These are phyloP conservation scores for Tetradesmus obliquus DNA, from an alignment of 139 green algal species.

Conservation along the genomic window DNA sequence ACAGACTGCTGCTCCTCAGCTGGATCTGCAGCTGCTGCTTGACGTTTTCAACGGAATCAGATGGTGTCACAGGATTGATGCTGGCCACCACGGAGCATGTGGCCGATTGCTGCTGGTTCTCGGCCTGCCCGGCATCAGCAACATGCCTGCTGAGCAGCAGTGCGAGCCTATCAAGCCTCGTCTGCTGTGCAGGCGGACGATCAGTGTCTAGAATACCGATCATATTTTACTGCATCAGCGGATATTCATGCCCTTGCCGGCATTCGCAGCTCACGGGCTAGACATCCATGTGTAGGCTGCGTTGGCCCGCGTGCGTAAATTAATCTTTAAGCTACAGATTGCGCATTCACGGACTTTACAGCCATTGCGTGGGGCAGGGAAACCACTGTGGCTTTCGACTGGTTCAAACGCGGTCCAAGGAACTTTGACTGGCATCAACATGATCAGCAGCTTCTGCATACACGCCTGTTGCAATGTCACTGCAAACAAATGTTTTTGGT, in stretches of 20 bases:
- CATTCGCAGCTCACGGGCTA: too few relatives aligned
- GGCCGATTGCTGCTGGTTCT: not conserved
- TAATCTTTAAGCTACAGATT: too few relatives aligned
- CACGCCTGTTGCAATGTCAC: not conserved
- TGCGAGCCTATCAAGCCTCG: conserved; percentile 7
- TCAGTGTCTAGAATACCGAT: conserved; percentile 10
- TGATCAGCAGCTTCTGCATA: not conserved
- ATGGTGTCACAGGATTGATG: not conserved
- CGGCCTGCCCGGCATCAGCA: not conserved
- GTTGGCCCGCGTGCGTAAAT: too few relatives aligned
- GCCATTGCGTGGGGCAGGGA: too few relatives aligned
- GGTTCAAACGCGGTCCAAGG: not conserved
- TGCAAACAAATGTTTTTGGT: not conserved
- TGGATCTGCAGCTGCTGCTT: conserved; percentile 7
- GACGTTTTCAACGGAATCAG: not conserved
- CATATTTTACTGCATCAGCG: not conserved
- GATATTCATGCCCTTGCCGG: too few relatives aligned
- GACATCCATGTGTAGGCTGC: too few relatives aligned
- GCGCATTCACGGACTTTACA: too few relatives aligned
- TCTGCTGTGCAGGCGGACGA: not conserved
- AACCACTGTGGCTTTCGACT: too few relatives aligned
- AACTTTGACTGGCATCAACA: not conserved
- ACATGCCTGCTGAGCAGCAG: conserved; percentile 1
- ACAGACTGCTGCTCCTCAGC: not conserved
- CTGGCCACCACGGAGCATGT: not conserved